Percentiles rank a stretch among this genome's conserved stretches.
phyloP scores from a whole-genome alignment of 441 rosid genomes.

The Populus hybrid region DNA sequence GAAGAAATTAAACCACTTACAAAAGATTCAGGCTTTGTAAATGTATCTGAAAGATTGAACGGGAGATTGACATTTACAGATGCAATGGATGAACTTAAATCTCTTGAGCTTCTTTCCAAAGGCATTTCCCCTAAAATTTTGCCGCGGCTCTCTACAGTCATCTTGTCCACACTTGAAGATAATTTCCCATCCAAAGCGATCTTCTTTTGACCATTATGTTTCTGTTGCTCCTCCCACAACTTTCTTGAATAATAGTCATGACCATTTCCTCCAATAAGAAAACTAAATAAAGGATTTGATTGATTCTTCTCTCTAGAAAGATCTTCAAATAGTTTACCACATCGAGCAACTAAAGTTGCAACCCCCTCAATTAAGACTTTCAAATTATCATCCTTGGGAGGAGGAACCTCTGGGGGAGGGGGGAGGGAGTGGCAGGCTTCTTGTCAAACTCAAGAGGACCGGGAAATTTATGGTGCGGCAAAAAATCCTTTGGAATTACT shows the following conservation, averaged over 20 bases:
- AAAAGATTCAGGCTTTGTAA: slow-evolving; percentile 61
- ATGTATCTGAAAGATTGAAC: slow-evolving; percentile 78
- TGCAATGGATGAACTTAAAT: slow-evolving; percentile 39
- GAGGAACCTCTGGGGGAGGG: slow-evolving; percentile 66
- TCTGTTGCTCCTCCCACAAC: slow-evolving; percentile 90
- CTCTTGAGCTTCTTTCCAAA: slow-evolving; percentile 63
- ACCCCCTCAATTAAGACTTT: slow-evolving; percentile 85
- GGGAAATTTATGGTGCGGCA: slow-evolving; percentile 66
- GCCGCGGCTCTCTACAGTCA: slow-evolving; percentile 93
- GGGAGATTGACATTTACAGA: slow-evolving; percentile 61
- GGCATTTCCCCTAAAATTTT: slow-evolving; percentile 89
- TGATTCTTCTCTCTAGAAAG: slow-evolving; percentile 91
- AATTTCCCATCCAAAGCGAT: slow-evolving; percentile 49
- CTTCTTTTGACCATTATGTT: slow-evolving; percentile 53
- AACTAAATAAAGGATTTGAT: slow-evolving; percentile 80
- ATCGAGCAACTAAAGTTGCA: slow-evolving; percentile 87
- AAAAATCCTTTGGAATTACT: slow-evolving; percentile 69
- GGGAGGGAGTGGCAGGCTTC: slow-evolving; percentile 50
- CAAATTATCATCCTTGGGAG: slow-evolving; percentile 69
- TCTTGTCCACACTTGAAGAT: slow-evolving; percentile 45
- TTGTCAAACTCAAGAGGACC: slow-evolving; percentile 52
- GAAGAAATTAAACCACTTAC: slow-evolving; percentile 47
- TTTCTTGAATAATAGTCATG: slow-evolving; percentile 73
- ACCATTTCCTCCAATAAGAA: slow-evolving; percentile 84
- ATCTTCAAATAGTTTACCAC: slow-evolving; percentile 92